Evolutionary conservation across 2,329 filamentous ascomycete species (phyloP).

Genomic region (Albifimbria verrucaria): DNA sequence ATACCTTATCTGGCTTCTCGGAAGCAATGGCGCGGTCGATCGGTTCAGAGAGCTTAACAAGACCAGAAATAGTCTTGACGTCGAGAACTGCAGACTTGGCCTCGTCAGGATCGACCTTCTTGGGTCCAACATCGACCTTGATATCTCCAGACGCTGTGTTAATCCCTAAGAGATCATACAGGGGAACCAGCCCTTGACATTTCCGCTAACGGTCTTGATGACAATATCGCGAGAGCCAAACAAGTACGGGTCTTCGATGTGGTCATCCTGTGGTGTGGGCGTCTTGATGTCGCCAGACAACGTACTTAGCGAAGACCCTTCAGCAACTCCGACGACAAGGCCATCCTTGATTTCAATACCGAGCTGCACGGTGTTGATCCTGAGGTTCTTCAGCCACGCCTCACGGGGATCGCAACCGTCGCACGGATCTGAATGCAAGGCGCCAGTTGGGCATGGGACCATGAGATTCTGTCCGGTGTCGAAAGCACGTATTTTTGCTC

Average conservation of each 20-base stretch:
- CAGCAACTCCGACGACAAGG: constrained; percentile 30
- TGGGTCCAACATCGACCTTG: constrained; percentile 35
- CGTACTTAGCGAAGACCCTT: constrained; percentile 28
- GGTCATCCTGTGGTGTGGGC: constrained; percentile 22
- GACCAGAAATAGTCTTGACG: constrained; percentile 41
- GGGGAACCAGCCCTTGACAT: constrained; percentile 46
- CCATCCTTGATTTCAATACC: constrained; percentile 37
- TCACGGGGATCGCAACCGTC: constrained; percentile 42
- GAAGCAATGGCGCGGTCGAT: constrained; percentile 21
- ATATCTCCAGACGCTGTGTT: constrained; percentile 42
- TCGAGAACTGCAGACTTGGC: constrained; percentile 38
- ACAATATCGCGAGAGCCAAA: constrained; percentile 40
- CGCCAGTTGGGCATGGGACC: constrained; percentile 16
- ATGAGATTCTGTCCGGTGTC: constrained; percentile 32
- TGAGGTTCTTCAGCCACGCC: constrained; percentile 33
- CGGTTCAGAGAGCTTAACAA: constrained; percentile 38
- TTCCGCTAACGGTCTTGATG: constrained; percentile 39
- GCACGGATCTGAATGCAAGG: constrained; percentile 47
- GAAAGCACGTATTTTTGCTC: constrained; percentile 36
- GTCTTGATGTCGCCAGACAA: constrained; percentile 36
- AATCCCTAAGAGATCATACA: constrained; percentile 47
- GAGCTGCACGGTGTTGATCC: constrained; percentile 34
- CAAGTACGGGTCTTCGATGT: constrained; percentile 29
- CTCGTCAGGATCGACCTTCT: constrained; percentile 29
- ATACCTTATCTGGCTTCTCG: constrained; percentile 13